These are phyloP conservation scores for Quercus berberidifolia DNA, from an alignment of 306 rosid species.

Conservation along the genomic window DNA sequence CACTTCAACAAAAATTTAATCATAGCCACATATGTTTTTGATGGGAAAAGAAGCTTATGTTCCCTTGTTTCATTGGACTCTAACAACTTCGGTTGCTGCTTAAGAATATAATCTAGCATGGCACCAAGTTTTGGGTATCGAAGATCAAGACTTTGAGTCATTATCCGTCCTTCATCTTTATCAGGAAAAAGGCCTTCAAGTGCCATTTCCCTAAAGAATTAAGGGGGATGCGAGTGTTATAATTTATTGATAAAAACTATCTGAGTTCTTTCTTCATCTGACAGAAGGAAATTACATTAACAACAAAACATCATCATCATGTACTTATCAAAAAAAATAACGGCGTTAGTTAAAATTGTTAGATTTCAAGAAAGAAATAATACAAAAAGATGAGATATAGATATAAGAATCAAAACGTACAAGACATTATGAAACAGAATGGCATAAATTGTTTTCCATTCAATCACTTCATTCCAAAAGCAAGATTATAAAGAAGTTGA, in stretches of 20 bases:
- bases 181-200: constrained; percentile 73
- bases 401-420: neutral
- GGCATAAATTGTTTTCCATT: too few species aligned
- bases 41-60: constrained; percentile 67
- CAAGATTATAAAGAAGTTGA: neutral
- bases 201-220: constrained; percentile 78
- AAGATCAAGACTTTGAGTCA: constrained; percentile 31
- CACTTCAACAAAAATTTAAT: constrained; percentile 75
- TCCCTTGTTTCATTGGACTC: constrained; percentile 65
- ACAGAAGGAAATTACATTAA: neutral
- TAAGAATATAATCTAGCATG: constrained; percentile 73
- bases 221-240: neutral
- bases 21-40: constrained; percentile 68
- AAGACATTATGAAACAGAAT: neutral
- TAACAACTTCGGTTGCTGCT: constrained; percentile 70
- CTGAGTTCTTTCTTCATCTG: neutral
- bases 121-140: constrained; percentile 64
- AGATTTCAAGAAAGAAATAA: neutral
- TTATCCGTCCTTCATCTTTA: constrained; percentile 42
- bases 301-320: neutral
- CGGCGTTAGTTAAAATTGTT: neutral
- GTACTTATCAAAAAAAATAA: neutral
- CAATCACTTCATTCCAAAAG: neutral
- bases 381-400: neutral
- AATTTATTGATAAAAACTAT: neutral